A percentile compares a stretch with the other conserved stretches of the same genome.
Evolutionary conservation across 768 basidiomycete genomes (phyloP).

Genomic region (Austroboletus festivus): DNA sequence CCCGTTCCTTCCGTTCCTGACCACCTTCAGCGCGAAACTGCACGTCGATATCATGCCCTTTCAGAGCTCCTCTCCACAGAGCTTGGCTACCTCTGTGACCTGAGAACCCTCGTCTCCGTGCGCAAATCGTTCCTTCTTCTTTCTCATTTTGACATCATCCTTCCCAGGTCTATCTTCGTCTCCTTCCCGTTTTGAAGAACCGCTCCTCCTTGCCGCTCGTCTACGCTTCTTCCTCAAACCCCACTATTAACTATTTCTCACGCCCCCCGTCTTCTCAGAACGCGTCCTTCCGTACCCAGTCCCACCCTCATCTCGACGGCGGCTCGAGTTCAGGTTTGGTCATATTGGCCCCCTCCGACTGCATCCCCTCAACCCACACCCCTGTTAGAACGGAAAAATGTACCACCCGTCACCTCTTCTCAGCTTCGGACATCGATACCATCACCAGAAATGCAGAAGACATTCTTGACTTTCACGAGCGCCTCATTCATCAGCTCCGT

Average conservation of each 20-base stretch:
- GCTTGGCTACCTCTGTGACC: slow-evolving; percentile 73
- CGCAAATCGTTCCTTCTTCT: not conserved
- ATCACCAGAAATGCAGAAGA: slow-evolving; percentile 68
- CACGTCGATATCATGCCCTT: slow-evolving; percentile 68
- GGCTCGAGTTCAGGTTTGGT: slow-evolving; percentile 14
- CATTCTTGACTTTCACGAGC: slow-evolving; percentile 65
- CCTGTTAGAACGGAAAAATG: slow-evolving; percentile 30
- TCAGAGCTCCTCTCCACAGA: slow-evolving; percentile 86
- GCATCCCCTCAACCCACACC: slow-evolving; percentile 9
- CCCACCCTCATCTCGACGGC: slow-evolving; percentile 36
- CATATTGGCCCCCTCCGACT: slow-evolving; percentile 1
- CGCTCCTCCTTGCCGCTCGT: slow-evolving; percentile 18
- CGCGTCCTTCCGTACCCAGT: slow-evolving; percentile 44
- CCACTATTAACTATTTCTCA: slow-evolving; percentile 28
- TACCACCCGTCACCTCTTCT: slow-evolving; percentile 49
- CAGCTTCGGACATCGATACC: slow-evolving; percentile 52
- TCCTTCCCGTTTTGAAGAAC: slow-evolving; percentile 47
- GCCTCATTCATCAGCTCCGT: slow-evolving; percentile 55
- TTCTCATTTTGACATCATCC: no score
- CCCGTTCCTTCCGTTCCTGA: not conserved
- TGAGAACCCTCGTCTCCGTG: slow-evolving; percentile 64
- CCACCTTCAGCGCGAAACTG: slow-evolving; percentile 32
- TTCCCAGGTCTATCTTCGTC: slow-evolving; percentile 65
- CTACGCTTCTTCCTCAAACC: slow-evolving; percentile 25
- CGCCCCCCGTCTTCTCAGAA: slow-evolving; percentile 42